Percentiles rank a stretch among this genome's conserved stretches.
phyloP scores from a whole-genome alignment of 2,329 filamentous ascomycete species.

The Alternaria solani region DNA sequence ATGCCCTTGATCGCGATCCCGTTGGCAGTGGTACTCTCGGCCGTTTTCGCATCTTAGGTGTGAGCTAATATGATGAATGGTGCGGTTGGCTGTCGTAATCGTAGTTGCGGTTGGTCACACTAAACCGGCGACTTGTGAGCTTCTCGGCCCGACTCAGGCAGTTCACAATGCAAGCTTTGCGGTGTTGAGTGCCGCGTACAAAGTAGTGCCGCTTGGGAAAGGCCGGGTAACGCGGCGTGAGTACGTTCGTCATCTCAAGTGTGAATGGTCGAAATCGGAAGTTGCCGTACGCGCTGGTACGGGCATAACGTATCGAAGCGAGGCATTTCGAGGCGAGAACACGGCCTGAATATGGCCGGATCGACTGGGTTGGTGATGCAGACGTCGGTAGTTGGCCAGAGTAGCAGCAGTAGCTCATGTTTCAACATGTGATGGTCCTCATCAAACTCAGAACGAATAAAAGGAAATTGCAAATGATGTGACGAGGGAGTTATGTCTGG shows the following conservation, averaged over 20 bases:
- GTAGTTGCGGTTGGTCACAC: not conserved
- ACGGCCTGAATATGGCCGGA: not conserved
- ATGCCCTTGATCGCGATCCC: not conserved
- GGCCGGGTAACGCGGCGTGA: not conserved
- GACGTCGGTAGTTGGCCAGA: not conserved
- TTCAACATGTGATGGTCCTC: not conserved
- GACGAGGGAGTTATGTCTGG: not conserved
- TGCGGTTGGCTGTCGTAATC: not conserved
- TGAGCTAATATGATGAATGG: not conserved
- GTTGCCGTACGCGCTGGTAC: not conserved
- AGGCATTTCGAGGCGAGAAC: not conserved
- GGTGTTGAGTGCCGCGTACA: slow-evolving; percentile 1
- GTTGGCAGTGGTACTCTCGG: not conserved
- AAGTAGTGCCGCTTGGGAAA: not conserved
- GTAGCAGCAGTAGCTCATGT: not conserved
- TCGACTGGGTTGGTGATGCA: slow-evolving; percentile 3
- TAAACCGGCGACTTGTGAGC: slow-evolving; percentile 3
- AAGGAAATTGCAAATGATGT: not conserved
- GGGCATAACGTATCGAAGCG: not conserved
- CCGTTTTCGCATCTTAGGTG: slow-evolving; percentile 1
- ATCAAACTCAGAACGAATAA: not conserved
- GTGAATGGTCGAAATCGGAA: not conserved
- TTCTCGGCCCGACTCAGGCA: slow-evolving; percentile 1
- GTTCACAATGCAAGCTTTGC: slow-evolving; percentile 1
- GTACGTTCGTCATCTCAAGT: not conserved